Base-by-base conservation (phyloP, 148 eudicot species). In the Rhododendron mucronatum region DNA sequence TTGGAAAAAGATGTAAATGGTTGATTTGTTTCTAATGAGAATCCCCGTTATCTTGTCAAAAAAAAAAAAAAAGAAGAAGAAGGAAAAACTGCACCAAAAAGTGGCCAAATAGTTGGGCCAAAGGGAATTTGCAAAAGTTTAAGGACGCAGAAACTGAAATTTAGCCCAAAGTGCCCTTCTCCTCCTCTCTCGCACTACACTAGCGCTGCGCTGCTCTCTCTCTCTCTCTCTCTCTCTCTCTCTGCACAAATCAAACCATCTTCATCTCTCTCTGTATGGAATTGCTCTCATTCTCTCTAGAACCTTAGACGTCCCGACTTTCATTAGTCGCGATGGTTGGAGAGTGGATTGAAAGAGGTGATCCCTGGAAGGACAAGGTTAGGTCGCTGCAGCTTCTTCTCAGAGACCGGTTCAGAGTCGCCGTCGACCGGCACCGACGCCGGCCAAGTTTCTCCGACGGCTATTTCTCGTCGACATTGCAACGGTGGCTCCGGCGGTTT, bases 321-420 rank as follows among this genome's bases (percentile, higher is more conserved):
- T 41, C 33, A 28, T 82, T 9, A 2, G 59, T 41, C 71, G 53
- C 5, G 47, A 85, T 87, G 89, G 84, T 28, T 26, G 80, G 79
- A 78, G 90, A 91, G 39, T 85, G 87, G 89, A 87, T 90, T 26
- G 93, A 92, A 28, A 83, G 87, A 74, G 88, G 86, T 44, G 91
- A 93, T 87, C 86, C 90, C 14, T 87, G 92, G 84, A 92, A 89
- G 69, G 74, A 87, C 47, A 92, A 88, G 75, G 93, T 90, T 6
- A 90, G 88, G 2, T 88, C 84, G 84, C 88, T 93, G 23, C 93
- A 93, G 33, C 84, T 90, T 55, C 93, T 89, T 74, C 90, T 93
- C 80, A 91, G 92, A 13, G 90, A 90, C 47, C 88, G 92, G 7
- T 90, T 93, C 65, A 90, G 94, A 61, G 92, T 93, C 55, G 95